Base-by-base conservation (phyloP, 2,329 filamentous ascomycete species). In the Dactylonectria estremocensis region DNA sequence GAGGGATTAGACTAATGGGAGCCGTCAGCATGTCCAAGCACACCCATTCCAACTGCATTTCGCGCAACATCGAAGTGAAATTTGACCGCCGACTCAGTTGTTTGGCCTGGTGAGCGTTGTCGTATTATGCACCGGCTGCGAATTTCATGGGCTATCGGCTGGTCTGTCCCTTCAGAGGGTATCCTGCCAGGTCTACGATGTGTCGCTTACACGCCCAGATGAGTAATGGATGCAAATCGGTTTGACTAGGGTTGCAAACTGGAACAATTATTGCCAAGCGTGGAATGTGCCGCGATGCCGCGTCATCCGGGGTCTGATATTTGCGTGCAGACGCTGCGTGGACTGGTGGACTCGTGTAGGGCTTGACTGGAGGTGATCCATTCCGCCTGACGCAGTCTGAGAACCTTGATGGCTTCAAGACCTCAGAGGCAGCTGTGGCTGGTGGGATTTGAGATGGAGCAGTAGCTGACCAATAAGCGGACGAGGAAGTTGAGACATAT, bases 371-470 rank as follows among this genome's bases (percentile, higher is more conserved):
- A 56, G 62, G 40, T 43, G 40, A 43, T 43, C 35, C 48, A 66
- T 57, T 31, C 55, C 54, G 65, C 66, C 62, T 48, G 31, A 59
- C 52, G 66, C 59, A 58, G 46, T 56, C 43, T 70, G 72, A 70
- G 74, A 75, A 76, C 74, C 74, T 68, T 76, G 74, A 76, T 76
- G 72, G 72, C 50, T 67, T 72, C 57, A n/a, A 45, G 22, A 55
- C 63, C 43, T 63, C 33, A 60, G 40, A 14, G 52, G 61, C 40
- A 13, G 33, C 49, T 74, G 74, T 76, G 74, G 74, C 74, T 76
- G 63, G 24, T 46, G 28, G 22, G 40, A 20, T 4, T 61, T 52
- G 62, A 53, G 22, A 40, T 43, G 54, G 35, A 9, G 24, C 53
- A n/a, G 20, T 10, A 9, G 37, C 11, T 28, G 61, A 11, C 74